phyloP scores from a whole-genome alignment of 345 rosid genomes.

The Hevea brasiliensis region DNA sequence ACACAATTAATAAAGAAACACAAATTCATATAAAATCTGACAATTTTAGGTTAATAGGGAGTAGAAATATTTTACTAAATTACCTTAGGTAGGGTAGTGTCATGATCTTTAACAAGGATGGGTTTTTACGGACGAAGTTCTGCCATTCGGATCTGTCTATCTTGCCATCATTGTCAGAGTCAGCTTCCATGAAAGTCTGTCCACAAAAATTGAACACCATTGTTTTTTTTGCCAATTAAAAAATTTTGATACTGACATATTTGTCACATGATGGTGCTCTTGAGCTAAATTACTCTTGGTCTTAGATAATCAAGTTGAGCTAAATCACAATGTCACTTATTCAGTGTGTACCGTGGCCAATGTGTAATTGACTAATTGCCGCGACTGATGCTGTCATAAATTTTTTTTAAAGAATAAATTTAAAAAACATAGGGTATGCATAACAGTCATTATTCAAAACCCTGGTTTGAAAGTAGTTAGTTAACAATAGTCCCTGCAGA shows the following conservation, averaged over 20 bases:
- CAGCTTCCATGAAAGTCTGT: slow-evolving; percentile 94
- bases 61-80: not conserved
- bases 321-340: no score
- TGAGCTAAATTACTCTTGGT: no score
- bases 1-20: not conserved
- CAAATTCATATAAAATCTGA: not conserved
- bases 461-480: not conserved
- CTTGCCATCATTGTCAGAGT: slow-evolving; percentile 78
- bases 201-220: slow-evolving; percentile 5
- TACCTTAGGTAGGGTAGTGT: slow-evolving; percentile 94
- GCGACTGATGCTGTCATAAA: no score
- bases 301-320: no score
- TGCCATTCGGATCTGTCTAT: slow-evolving; percentile 85
- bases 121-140: slow-evolving; percentile 76
- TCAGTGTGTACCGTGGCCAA: no score
- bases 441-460: no score
- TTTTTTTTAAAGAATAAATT: no score
- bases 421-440: no score
- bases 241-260: no score
- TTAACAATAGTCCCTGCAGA: not conserved
- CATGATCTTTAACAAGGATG: slow-evolving; percentile 88
- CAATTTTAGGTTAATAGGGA: not conserved
- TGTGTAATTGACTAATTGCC: no score
- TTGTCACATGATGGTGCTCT: no score
- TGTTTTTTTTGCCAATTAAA: no score